phyloP scores from a whole-genome alignment of 371 early-diverging fungal genomes.

The Syncephalastrum sp. region DNA sequence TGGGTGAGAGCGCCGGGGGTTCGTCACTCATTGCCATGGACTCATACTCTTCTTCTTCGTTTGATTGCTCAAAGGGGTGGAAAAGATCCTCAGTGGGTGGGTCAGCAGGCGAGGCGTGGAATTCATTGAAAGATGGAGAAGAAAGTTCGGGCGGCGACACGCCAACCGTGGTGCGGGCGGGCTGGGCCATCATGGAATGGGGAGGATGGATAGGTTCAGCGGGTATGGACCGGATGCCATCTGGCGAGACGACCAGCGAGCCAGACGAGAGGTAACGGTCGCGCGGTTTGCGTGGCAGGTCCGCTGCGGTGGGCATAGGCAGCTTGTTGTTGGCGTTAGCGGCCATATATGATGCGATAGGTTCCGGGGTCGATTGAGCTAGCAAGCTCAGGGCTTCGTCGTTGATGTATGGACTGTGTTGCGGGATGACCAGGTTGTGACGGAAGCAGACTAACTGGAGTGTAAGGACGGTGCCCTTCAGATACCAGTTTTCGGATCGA shows the following conservation, averaged over 20 bases:
- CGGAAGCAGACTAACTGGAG: conserved; percentile 52
- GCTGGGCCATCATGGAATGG: no score
- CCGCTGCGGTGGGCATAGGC: conserved; percentile 23
- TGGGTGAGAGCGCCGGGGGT: not conserved
- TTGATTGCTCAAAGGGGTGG: conserved; percentile 20
- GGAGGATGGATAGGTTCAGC: not conserved
- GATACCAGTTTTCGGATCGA: conserved; percentile 62
- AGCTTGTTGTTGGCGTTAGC: conserved; percentile 41
- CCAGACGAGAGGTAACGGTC: conserved; percentile 28
- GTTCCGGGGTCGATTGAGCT: conserved; percentile 41
- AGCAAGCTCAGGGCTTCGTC: conserved; percentile 38
- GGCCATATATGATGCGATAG: conserved; percentile 39
- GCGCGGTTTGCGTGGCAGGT: conserved; percentile 15
- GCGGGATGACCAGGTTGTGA: conserved; percentile 45
- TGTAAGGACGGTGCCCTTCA: conserved; percentile 54
- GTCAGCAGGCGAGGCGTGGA: conserved; percentile 3
- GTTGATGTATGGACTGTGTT: conserved; percentile 44
- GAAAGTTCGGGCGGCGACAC: conserved; percentile 9
- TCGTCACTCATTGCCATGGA: conserved; percentile 11
- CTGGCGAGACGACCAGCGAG: conserved; percentile 36
- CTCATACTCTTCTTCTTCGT: conserved; percentile 8
- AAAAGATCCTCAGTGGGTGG: conserved; percentile 20
- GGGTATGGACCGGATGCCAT: conserved; percentile 21
- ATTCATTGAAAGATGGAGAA: not conserved
- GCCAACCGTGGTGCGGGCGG: not conserved